Conservation (phyloP, 306 rosid species). For the Myrica gale region DNA sequence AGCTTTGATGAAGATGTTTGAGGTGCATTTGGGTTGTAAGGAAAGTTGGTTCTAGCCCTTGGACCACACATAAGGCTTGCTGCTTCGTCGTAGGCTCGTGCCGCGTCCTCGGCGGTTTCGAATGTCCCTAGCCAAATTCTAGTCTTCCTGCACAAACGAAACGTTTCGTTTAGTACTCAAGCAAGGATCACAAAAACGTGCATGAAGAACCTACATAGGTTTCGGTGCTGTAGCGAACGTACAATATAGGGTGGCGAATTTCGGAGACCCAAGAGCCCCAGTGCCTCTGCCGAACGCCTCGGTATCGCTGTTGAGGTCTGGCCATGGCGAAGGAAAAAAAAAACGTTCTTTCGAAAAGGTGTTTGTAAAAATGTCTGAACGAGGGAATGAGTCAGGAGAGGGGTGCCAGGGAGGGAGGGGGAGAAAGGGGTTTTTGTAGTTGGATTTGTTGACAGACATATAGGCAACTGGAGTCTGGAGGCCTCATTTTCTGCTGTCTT, state of each 20-base stretch:
- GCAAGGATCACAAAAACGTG: constrained; percentile 11
- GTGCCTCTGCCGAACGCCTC: constrained; percentile 98
- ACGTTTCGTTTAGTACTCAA: constrained; percentile 11
- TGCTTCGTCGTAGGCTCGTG: constrained; percentile 89
- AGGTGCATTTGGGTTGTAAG: constrained; percentile 70
- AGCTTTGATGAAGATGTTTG: constrained; percentile 76
- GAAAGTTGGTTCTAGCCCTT: constrained; percentile 85
- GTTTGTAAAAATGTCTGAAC: constrained; percentile 37
- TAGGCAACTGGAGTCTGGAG: constrained; percentile 14
- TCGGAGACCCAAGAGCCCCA: constrained; percentile 99
- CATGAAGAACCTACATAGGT: not conserved
- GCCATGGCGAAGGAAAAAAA: constrained; percentile 54
- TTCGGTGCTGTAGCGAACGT: constrained; percentile 27
- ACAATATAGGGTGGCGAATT: constrained; percentile 94
- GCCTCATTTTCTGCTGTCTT: constrained; percentile 28
- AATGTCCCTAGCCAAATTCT: constrained; percentile 96
- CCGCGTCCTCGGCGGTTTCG: constrained; percentile 95
- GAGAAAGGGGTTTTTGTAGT: constrained; percentile 55
- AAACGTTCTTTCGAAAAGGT: constrained; percentile 35
- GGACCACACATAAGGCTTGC: constrained; percentile 92
- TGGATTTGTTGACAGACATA: constrained; percentile 31
- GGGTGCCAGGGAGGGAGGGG: constrained; percentile 26
- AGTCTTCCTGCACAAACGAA: constrained; percentile 64
- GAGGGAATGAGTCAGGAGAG: constrained; percentile 10
- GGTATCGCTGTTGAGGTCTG: constrained; percentile 84